Evolutionary conservation across 2,329 filamentous ascomycete species (phyloP).

Genomic region (Albifimbria verrucaria): DNA sequence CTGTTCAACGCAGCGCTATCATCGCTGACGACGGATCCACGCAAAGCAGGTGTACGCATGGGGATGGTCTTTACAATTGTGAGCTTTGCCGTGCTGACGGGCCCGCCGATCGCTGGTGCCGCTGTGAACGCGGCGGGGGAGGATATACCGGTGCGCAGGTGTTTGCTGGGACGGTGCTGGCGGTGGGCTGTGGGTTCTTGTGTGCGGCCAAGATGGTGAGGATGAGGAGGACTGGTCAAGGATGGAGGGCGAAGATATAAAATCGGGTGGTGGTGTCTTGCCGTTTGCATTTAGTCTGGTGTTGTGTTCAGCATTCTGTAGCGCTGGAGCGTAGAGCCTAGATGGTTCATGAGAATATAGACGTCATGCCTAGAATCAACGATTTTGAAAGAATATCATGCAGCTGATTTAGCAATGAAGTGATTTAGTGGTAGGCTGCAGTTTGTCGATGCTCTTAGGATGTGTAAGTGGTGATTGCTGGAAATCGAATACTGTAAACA

Average conservation of each 20-base stretch:
- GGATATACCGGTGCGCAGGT: conserved; percentile 45
- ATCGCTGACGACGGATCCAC: conserved; percentile 49
- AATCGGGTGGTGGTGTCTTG: too few relatives aligned
- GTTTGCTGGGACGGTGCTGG: conserved; percentile 41
- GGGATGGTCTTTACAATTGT: conserved; percentile 58
- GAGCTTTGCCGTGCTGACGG: conserved; percentile 50
- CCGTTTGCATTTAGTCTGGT: too few relatives aligned
- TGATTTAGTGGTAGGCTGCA: too few relatives aligned
- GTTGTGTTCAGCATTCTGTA: too few relatives aligned
- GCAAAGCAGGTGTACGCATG: conserved; percentile 51
- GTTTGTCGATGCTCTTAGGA: too few relatives aligned
- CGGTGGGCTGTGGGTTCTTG: conserved; percentile 39
- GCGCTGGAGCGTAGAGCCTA: too few relatives aligned
- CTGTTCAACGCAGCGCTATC: conserved; percentile 60
- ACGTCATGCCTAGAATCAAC: too few relatives aligned
- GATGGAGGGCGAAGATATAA: conserved; percentile 36
- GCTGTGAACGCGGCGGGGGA: conserved; percentile 39
- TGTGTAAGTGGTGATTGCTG: too few relatives aligned
- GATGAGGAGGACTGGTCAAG: conserved; percentile 32
- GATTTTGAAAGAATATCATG: too few relatives aligned
- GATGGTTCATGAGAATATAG: too few relatives aligned
- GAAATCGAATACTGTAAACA: too few relatives aligned
- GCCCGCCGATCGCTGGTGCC: conserved; percentile 49
- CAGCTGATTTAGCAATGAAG: too few relatives aligned
- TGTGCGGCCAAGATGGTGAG: conserved; percentile 33